Conservation (phyloP, 202 grass and related monocot genomes). For the Carex arenaria region DNA sequence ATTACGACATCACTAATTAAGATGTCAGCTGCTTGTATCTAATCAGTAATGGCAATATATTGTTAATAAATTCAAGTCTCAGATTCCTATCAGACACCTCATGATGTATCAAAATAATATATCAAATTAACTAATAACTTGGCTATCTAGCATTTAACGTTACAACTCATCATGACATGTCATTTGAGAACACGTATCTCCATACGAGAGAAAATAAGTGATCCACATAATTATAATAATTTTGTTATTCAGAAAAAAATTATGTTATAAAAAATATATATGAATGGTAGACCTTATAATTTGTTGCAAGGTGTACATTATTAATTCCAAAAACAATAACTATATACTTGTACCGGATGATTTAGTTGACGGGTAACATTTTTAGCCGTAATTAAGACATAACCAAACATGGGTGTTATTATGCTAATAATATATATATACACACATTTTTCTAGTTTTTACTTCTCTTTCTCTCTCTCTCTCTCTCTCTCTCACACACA, state of each 20-base stretch:
- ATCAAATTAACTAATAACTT: not conserved
- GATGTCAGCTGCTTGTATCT: not conserved
- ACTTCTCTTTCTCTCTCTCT: too few relatives aligned
- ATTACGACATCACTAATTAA: not conserved
- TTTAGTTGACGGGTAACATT: too few relatives aligned
- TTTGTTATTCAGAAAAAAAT: not conserved
- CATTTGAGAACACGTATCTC: not conserved
- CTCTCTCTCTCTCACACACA: too few relatives aligned
- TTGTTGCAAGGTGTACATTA: too few relatives aligned
- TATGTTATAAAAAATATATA: not conserved
- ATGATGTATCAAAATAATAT: not conserved
- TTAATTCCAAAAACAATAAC: too few relatives aligned
- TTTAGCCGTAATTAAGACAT: too few relatives aligned
- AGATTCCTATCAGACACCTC: not conserved
- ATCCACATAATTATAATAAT: not conserved
- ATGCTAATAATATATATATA: too few relatives aligned
- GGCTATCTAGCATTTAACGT: not conserved
- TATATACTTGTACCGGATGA: too few relatives aligned
- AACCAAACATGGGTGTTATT: too few relatives aligned
- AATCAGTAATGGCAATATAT: not conserved
- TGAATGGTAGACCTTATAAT: too few relatives aligned
- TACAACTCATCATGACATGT: conserved; percentile 9
- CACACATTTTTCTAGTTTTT: too few relatives aligned
- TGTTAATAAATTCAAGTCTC: not conserved
- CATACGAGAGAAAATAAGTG: not conserved